phyloP scores from a whole-genome alignment of 208 protist species.

The Spongospora subterranea region DNA sequence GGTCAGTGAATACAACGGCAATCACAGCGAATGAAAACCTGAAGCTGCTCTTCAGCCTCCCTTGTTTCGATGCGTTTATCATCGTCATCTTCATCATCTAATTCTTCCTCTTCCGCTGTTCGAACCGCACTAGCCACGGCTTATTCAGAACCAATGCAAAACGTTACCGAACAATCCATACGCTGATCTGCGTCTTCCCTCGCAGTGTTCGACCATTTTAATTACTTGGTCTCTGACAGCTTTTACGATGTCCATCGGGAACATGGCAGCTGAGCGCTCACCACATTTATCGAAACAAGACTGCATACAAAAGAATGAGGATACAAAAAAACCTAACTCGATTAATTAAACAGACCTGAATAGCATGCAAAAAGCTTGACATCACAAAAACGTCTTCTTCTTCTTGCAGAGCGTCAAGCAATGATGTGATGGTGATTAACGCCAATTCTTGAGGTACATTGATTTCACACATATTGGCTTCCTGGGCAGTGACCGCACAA shows the following conservation, averaged over 20 bases:
- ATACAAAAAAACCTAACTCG: no score
- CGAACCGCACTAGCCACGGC: not conserved
- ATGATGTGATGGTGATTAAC: not conserved
- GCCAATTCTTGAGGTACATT: not conserved
- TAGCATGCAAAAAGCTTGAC: not conserved
- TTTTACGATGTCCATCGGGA: not conserved
- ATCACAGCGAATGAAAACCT: no score
- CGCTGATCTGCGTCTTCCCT: not conserved
- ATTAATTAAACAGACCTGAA: no score
- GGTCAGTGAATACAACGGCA: no score
- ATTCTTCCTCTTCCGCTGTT: not conserved
- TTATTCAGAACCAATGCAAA: not conserved
- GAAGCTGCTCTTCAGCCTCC: constrained; percentile 50
- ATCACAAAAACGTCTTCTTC: not conserved
- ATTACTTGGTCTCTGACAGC: not conserved
- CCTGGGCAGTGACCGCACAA: not conserved
- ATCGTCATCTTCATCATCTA: constrained; percentile 33
- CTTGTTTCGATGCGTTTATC: not conserved
- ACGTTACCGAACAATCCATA: not conserved
- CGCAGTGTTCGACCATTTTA: constrained; percentile 1
- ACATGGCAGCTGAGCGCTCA: not conserved
- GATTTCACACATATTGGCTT: not conserved
- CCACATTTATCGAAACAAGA: not conserved
- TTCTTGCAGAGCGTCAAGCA: not conserved
- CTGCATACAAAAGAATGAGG: no score